Evolutionary conservation across 2,329 filamentous ascomycete genomes (phyloP).

Genomic region (Aureobasidium vineae): DNA sequence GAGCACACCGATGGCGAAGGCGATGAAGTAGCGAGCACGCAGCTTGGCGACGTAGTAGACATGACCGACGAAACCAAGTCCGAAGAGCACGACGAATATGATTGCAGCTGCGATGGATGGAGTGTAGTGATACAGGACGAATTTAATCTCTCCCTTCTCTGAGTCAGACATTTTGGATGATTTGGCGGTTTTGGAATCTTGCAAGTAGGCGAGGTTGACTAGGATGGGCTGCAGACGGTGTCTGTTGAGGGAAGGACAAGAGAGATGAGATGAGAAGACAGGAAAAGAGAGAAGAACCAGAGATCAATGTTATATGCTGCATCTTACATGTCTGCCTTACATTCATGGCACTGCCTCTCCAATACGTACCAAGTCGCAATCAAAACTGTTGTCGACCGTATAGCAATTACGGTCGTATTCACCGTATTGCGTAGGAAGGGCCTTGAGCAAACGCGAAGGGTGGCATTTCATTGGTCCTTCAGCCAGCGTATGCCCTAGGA

Average conservation of each 20-base stretch:
- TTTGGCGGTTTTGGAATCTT: neutral
- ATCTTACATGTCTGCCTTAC: constrained; percentile 14
- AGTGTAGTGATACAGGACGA: constrained; percentile 22
- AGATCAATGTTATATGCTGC: neutral
- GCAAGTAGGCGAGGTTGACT: neutral
- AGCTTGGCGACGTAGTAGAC: constrained; percentile 16
- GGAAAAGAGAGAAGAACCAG: neutral
- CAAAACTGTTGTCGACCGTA: constrained; percentile 20
- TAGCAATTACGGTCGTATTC: constrained; percentile 6
- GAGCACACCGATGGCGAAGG: constrained; percentile 48
- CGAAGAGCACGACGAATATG: constrained; percentile 22
- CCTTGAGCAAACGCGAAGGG: neutral
- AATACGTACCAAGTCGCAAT: neutral
- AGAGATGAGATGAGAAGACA: neutral
- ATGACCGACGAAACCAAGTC: constrained; percentile 2
- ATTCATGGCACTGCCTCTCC: constrained; percentile 3
- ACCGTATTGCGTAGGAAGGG: constrained; percentile 4
- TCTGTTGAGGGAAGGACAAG: neutral
- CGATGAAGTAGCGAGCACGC: constrained; percentile 44
- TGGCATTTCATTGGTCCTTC: neutral
- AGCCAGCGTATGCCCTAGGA: neutral
- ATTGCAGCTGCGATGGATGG: constrained; percentile 21
- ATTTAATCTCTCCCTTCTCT: constrained; percentile 4
- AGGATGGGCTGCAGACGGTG: neutral
- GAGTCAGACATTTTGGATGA: constrained; percentile 8